These are phyloP conservation scores for Keqinozyma sinolaborantium DNA, from an alignment of 1,139 yeast species.

Conservation along the genomic window DNA sequence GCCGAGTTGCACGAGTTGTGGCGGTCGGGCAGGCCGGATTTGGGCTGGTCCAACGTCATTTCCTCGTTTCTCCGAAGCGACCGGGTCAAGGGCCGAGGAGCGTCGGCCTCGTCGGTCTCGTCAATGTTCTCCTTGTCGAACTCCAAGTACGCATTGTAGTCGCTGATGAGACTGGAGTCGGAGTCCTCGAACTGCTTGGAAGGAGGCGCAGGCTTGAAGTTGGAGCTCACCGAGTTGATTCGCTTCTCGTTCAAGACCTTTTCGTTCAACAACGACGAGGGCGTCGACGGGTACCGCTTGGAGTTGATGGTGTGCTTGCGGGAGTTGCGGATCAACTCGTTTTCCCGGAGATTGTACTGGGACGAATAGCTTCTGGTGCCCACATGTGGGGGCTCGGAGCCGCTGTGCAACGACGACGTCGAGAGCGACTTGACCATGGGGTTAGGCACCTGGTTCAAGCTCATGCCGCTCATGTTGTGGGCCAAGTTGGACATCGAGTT, in stretches of 20 bases:
- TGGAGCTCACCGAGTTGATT: slow-evolving; percentile 22
- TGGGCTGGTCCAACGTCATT: neutral
- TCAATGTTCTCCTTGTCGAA: neutral
- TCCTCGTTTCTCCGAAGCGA: neutral
- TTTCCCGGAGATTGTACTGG: slow-evolving; percentile 10
- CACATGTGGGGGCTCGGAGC: too few species aligned
- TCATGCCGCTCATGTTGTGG: slow-evolving; percentile 2
- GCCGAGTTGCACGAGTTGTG: slow-evolving; percentile 27
- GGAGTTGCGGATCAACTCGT: slow-evolving; percentile 24
- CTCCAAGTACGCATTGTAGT: neutral
- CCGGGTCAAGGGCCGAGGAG: neutral
- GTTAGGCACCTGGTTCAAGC: slow-evolving; percentile 3
- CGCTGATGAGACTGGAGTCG: slow-evolving; percentile 1
- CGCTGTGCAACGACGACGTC: too few species aligned
- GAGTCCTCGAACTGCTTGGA: slow-evolving; percentile 1
- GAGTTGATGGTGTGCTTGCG: slow-evolving; percentile 33
- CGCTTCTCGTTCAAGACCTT: slow-evolving; percentile 9
- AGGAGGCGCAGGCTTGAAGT: slow-evolving; percentile 19
- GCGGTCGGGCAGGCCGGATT: slow-evolving; percentile 8
- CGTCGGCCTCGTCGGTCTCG: neutral
- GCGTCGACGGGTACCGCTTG: slow-evolving; percentile 36
- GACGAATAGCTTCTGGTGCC: too few species aligned
- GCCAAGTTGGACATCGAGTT: neutral
- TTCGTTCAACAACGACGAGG: slow-evolving; percentile 12
- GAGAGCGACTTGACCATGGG: too few species aligned